phyloP scores from a whole-genome alignment of 2,329 filamentous ascomycete genomes.

The Aspergillus candidus region DNA sequence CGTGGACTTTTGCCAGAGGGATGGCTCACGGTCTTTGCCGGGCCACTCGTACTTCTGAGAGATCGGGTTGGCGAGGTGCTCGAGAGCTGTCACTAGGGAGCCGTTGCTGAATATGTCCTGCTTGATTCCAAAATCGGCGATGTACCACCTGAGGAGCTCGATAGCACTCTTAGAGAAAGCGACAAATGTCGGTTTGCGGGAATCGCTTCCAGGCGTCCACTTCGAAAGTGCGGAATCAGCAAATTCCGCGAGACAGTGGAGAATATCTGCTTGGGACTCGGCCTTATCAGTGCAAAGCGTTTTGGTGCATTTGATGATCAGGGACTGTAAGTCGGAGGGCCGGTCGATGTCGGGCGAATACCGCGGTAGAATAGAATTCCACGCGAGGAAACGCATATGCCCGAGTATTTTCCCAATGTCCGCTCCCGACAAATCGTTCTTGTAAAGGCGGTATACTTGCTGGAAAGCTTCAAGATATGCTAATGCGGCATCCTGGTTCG shows the following conservation, averaged over 20 bases:
- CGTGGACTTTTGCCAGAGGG: conserved; percentile 77
- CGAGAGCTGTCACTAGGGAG: conserved; percentile 59
- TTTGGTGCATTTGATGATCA: conserved; percentile 31
- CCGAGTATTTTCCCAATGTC: conserved; percentile 62
- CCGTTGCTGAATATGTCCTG: conserved; percentile 64
- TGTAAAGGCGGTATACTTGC: conserved; percentile 71
- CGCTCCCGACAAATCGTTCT: conserved; percentile 55
- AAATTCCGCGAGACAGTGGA: conserved; percentile 57
- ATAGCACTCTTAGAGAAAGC: conserved; percentile 82
- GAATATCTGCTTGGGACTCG: conserved; percentile 30
- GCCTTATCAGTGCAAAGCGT: conserved; percentile 33
- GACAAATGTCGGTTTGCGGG: conserved; percentile 69
- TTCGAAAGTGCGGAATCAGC: conserved; percentile 52
- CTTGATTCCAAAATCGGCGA: conserved; percentile 43
- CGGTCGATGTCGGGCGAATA: conserved; percentile 38
- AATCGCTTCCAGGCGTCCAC: conserved; percentile 32
- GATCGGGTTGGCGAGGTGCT: conserved; percentile 64
- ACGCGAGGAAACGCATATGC: conserved; percentile 65
- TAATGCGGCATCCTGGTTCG: conserved; percentile 76
- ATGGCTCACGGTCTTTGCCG: conserved; percentile 61
- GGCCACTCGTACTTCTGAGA: conserved; percentile 73
- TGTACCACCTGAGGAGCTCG: conserved; percentile 52
- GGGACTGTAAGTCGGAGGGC: conserved; percentile 30
- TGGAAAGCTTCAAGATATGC: conserved; percentile 74
- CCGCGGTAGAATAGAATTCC: conserved; percentile 54